Conservation (phyloP, 805 yeast genomes). For the Suhomyces prunicola region DNA sequence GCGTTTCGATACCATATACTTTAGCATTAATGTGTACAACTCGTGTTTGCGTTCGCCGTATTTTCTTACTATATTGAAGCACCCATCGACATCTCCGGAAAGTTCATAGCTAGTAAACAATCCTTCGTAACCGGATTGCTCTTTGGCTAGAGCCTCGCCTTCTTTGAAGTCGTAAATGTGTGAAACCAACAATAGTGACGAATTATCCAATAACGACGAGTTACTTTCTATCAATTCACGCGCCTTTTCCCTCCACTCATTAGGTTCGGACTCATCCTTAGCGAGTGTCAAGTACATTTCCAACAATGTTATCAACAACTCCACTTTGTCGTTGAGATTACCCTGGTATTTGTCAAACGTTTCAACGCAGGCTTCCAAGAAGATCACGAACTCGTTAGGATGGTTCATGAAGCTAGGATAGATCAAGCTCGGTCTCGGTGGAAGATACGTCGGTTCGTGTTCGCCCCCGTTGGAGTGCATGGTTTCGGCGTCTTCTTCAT, state of each 20-base stretch:
- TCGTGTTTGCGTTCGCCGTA: constrained; percentile 64
- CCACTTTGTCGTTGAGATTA: constrained; percentile 62
- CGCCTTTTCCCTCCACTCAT: constrained; percentile 69
- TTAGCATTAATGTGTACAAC: constrained; percentile 62
- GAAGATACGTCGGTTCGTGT: constrained; percentile 70
- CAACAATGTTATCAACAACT: constrained; percentile 70
- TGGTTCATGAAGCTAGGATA: constrained; percentile 84
- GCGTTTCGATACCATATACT: constrained; percentile 57
- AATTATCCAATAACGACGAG: constrained; percentile 51
- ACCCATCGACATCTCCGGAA: constrained; percentile 53
- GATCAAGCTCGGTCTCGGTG: constrained; percentile 85
- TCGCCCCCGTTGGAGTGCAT: constrained; percentile 4
- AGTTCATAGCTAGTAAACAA: constrained; percentile 65
- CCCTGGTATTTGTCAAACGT: constrained; percentile 77
- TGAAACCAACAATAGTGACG: constrained; percentile 53
- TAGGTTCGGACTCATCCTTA: constrained; percentile 12
- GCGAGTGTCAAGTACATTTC: constrained; percentile 75
- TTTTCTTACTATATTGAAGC: constrained; percentile 53
- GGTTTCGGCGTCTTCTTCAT: neutral
- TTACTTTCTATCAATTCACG: constrained; percentile 44
- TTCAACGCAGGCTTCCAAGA: constrained; percentile 86
- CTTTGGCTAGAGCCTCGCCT: constrained; percentile 43
- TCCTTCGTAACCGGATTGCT: constrained; percentile 47
- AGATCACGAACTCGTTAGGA: constrained; percentile 85
- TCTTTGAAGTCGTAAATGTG: constrained; percentile 54